Evolutionary conservation across 2,329 filamentous ascomycete species (phyloP), one percentile per base, ranked within the genome.

Genomic region (Boeremia exigua): DNA sequence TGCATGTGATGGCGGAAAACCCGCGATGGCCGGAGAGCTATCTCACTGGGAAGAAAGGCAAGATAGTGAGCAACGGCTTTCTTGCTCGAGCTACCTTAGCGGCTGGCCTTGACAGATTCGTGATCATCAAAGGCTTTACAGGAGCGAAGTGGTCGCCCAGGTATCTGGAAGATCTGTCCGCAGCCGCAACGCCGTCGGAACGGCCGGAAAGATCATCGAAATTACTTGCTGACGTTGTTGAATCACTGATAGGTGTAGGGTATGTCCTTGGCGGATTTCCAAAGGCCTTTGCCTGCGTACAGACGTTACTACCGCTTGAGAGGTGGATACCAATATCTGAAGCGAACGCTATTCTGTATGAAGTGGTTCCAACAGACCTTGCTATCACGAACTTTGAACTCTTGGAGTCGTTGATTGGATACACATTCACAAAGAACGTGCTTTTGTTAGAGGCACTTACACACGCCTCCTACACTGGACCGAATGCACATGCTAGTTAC

Each of bases 221-320:
- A 71, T 85, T 85, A 0, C 82, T 97, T 7, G 94, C 94, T 3
- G 94, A 98, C 66, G 88, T 97, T 0, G 83, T 96, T 0, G 94
- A 98, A 71, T 85, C 93, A 0, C 79, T 97, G 0, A 88, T 97
- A 17, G 94, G 92, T 1, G 90, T 87, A 0, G 84, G 89, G 0
- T 92, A 84, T 64, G 58, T 89, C 1, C 84, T 90, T 48, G 89
- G 90, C 1, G 89, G 89, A 0, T 77, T 90, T 12, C 43, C 77
- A 0, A 88, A 85, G 61, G 89, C 88, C 0, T 74, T 88, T 14
- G 65, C 76, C 2, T 92, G 88, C 71, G 81, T 95, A 11, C 55
- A 68, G 42, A 79, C 81, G 3, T 70, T 87, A 1, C 88, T 97
- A 61, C 72, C 96, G 1, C 82, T 83, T 0, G 82, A 88, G 45